Evolutionary conservation across 306 rosid genomes (phyloP).

Genomic region (Castanopsis chinensis): DNA sequence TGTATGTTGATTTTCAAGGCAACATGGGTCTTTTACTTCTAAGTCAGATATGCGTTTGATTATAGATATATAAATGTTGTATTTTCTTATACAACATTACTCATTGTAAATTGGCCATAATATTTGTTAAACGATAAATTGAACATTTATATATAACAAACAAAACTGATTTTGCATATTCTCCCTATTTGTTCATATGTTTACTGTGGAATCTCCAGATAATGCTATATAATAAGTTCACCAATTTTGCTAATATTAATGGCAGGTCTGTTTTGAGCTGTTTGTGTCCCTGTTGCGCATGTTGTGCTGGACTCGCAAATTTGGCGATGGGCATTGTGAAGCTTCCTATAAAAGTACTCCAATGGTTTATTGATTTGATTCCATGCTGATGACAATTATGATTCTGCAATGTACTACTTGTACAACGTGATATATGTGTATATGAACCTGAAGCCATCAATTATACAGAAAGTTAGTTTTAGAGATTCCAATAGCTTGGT

Average conservation of each 20-base stretch:
- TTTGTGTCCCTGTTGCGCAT: conserved; percentile 42
- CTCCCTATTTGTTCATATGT: too few relatives aligned
- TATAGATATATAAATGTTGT: too few relatives aligned
- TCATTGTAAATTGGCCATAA: too few relatives aligned
- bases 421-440: neutral
- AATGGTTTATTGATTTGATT: conserved; percentile 37
- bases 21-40: too few relatives aligned
- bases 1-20: too few relatives aligned
- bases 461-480: neutral
- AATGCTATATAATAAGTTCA: too few relatives aligned
- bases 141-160: too few relatives aligned
- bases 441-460: neutral
- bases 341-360: conserved; percentile 31
- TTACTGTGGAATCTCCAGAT: too few relatives aligned
- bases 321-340: conserved; percentile 26
- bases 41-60: too few relatives aligned
- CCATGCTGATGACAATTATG: conserved; percentile 25
- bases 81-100: too few relatives aligned
- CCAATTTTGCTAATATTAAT: neutral
- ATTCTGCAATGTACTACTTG: neutral
- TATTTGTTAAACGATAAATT: too few relatives aligned
- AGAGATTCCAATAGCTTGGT: neutral
- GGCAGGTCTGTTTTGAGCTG: conserved; percentile 39
- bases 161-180: too few relatives aligned
- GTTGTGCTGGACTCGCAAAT: conserved; percentile 29